Evolutionary conservation across 257 asterid species (phyloP).

Genomic region (Primulina huaijiensis): DNA sequence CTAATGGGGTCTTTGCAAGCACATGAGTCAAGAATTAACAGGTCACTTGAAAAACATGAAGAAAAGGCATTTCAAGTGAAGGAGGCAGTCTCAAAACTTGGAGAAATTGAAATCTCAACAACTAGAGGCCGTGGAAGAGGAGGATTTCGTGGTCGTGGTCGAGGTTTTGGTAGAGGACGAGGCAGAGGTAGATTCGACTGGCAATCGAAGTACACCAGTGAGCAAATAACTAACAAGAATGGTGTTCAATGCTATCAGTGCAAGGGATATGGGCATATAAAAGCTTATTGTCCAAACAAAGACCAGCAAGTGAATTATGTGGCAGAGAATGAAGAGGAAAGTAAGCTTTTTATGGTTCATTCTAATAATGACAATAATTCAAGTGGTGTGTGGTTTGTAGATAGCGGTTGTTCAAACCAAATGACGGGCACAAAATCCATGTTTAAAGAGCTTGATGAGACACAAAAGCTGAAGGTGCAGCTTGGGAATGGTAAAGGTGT

Average conservation of each 20-base stretch:
- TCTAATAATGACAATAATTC: background rate
- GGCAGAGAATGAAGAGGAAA: constrained; percentile 9
- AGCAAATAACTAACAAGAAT: background rate
- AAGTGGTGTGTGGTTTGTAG: constrained; percentile 1
- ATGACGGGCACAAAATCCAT: background rate
- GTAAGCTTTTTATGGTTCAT: constrained; percentile 6
- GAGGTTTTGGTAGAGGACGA: no score
- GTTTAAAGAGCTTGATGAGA: constrained; percentile 16
- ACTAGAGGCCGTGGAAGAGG: no score
- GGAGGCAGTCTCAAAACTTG: no score
- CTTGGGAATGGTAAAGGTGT: constrained; percentile 5
- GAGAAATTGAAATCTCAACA: no score
- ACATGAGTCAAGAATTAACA: no score
- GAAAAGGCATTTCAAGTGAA: no score
- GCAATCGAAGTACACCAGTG: no score
- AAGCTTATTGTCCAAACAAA: constrained; percentile 11
- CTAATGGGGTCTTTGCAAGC: background rate
- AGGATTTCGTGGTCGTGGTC: no score
- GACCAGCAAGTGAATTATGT: background rate
- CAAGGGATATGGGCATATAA: background rate
- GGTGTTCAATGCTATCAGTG: constrained; percentile 5
- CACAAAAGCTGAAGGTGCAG: background rate
- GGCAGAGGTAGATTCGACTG: no score
- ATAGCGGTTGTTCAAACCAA: constrained; percentile 13
- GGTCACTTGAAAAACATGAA: no score